Evolutionary conservation across 306 rosid species (phyloP), one percentile per base, ranked within the genome.

Genomic region (Dicorynia guianensis): DNA sequence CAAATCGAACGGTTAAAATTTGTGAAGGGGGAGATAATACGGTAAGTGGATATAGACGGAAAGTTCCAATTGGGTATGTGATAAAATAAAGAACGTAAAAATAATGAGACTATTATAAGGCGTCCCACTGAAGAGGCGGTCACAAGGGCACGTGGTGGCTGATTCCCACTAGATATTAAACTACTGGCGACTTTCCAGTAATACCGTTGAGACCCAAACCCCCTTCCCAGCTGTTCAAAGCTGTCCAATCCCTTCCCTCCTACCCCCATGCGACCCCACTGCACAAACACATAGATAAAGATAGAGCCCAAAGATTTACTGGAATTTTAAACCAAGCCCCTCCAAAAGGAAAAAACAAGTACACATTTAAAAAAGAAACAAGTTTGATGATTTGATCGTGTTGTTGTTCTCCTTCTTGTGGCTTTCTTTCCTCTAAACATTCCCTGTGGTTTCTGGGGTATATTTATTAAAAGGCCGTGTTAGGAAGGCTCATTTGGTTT

Each of bases 141-240:
- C 83, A 80, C 85, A 77, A 78, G 71, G 82, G 90, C 96, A 93
- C 97, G 93, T 93, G 97, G 93, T 82, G 87, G 89, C 75, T 69
- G 90, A 88, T 84, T 89, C 85, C 81, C 84, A 79, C 50, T 67
- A 80, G 55, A 44, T 79, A 79, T 69, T 75, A 84, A 82, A 67
- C 63, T 15, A 81, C 46, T 78, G 82, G 91, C 88, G 88, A 89
- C 89, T 91, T 93, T 93, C 86, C 80, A 86, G 97, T 86, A 78
- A 86, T 79, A 93, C 96, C 98, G 91, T 91, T 89, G 92, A 91
- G 82, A 15, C 58, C 50, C 84, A 75, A 78, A 69, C 76, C 77
- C 53, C 85, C 87, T 55, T 82, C 89, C 81, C 87, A 91, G 97
- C 97, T 91, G 98, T 91, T 62, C 68, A 86, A 86, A 88, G 97